Percentiles rank a stretch among this genome's conserved stretches.
Evolutionary conservation across 306 rosid genomes (phyloP).

Genomic region (Medicago arabica): DNA sequence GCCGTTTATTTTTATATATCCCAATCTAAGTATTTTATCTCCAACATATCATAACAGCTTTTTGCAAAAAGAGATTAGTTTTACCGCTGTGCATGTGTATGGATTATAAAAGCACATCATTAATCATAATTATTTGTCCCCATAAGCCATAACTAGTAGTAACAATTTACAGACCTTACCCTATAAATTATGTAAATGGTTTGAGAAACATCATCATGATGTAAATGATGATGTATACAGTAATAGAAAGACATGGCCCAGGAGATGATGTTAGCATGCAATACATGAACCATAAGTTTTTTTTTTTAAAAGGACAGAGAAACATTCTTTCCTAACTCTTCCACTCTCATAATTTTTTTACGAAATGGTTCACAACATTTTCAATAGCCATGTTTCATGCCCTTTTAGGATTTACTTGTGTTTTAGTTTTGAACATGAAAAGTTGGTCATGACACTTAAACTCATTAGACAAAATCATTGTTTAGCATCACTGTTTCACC

Average conservation of each 20-base stretch:
- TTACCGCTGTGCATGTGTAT: conserved; percentile 42
- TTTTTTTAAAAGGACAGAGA: not conserved
- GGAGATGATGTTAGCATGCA: conserved; percentile 58
- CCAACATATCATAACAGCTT: not conserved
- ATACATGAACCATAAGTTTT: conserved; percentile 20
- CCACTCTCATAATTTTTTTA: conserved; percentile 34
- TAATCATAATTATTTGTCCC: conserved; percentile 58
- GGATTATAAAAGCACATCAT: conserved; percentile 42
- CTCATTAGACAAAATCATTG: conserved; percentile 51
- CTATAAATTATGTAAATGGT: conserved; percentile 46
- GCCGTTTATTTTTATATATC: too few species aligned
- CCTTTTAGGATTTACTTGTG: conserved; percentile 36
- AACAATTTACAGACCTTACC: conserved; percentile 46
- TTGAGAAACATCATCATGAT: conserved; percentile 65
- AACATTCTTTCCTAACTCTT: conserved; percentile 33
- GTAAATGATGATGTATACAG: conserved; percentile 49
- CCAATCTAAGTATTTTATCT: too few species aligned
- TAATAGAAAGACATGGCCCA: conserved; percentile 49
- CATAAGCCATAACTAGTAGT: too few species aligned
- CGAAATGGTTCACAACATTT: conserved; percentile 32
- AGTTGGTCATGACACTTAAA: conserved; percentile 24
- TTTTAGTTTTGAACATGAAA: conserved; percentile 44
- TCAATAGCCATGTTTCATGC: conserved; percentile 21
- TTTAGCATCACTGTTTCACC: conserved; percentile 41
- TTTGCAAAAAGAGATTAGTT: not conserved